Evolutionary conservation across 768 basidiomycete species (phyloP), one percentile per base, ranked within the genome.

Genomic region (Leccinum subgranulosum): DNA sequence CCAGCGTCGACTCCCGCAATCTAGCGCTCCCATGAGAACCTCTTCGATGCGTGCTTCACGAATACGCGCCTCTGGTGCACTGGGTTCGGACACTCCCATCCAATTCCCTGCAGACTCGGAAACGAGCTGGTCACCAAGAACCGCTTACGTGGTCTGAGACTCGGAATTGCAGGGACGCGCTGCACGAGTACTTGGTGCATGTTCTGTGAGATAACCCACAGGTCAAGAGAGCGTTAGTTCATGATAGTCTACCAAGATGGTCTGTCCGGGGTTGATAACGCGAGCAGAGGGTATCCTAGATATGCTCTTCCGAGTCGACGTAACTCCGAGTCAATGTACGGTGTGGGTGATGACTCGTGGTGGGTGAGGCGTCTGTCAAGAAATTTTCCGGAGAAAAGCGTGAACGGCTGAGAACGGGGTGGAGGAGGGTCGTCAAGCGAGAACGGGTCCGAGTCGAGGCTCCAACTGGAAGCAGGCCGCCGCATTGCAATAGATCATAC

Each of bases 21-120:
- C 11, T 57, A 70, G 7, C 66, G 73, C 64, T 85, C 86, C 88
- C 89, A 90, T 3, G 84, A 82, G 57, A 77, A 81, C 56, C 86
- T 29, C 9, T 86, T 82, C 64, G 87, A 87, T 4, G 28, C 80
- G 49, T 80, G 84, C 21, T 62, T 70, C 6, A 86, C 77, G 55
- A 87, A 89, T 12, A 83, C 67, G 0, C 68, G 23, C 23, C 23
- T 23, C 23, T 23, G 2, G 2, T 23, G 23, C 23, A 3, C 23
- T 23, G 23, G 23, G 54, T 51, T 69, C 27, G 83, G 79, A 58
- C 83, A 86, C 6, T 76, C 74, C 58, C 85, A n/a, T n/a, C 83
- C 45, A 73, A n/a, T n/a, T 60, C 4, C 82, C 80, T 17, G 49
- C 48, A 8, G 31, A 55, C 28, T 33, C 33, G 23, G 23, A 23